A percentile compares a stretch with the other conserved stretches of the same genome.
Conservation (phyloP, 352 stramenopile genomes). For the Phytophthora sp. region DNA sequence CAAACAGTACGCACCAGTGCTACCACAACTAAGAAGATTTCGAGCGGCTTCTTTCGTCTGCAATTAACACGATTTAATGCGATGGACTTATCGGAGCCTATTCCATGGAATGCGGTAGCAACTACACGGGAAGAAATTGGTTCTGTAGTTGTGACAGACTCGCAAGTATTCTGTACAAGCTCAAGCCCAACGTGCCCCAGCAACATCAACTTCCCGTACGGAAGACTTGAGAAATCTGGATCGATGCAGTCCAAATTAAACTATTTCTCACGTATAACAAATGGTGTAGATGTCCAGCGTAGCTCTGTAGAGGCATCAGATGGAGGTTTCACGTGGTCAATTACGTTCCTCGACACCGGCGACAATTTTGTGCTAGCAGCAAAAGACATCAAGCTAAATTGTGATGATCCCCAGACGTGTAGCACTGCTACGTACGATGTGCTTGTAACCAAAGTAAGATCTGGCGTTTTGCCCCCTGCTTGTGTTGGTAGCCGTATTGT, state of each 20-base stretch:
- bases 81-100: conserved; percentile 66
- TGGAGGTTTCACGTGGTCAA: conserved; percentile 85
- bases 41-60: conserved; percentile 62
- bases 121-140: conserved; percentile 82
- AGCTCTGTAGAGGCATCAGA: conserved; percentile 40
- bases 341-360: conserved; percentile 91
- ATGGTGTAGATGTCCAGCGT: conserved; percentile 81
- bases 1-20: conserved; percentile 39
- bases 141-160: conserved; percentile 33
- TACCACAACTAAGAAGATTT: conserved; percentile 35
- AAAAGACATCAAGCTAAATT: conserved; percentile 18
- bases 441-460: conserved; percentile 61
- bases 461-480: conserved; percentile 67
- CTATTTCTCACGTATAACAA: conserved; percentile 43
- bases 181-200: conserved; percentile 37
- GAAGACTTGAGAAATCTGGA: conserved; percentile 54
- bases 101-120: conserved; percentile 93
- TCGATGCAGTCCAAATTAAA: conserved; percentile 82
- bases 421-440: conserved; percentile 46
- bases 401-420: conserved; percentile 27
- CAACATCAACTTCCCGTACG: conserved; percentile 31
- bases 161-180: conserved; percentile 66
- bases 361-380: conserved; percentile 78
- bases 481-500: conserved; percentile 89
- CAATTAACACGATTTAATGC: conserved; percentile 51